Percentiles rank a stretch among this genome's conserved stretches.
phyloP scores from a whole-genome alignment of 208 protist genomes.

The Hexamita inflata region DNA sequence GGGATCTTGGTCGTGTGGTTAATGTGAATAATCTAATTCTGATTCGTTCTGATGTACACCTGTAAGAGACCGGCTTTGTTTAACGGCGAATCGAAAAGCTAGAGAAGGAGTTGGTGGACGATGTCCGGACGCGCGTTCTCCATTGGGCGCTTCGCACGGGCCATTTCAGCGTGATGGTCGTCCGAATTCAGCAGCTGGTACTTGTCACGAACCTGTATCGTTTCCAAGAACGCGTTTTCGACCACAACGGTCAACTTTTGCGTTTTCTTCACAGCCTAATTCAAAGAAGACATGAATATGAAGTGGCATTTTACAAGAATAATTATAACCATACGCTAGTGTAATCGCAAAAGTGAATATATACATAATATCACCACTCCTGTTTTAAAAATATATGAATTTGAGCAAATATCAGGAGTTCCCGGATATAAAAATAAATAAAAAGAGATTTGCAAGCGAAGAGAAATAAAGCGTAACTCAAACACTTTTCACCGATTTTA shows the following conservation, averaged over 20 bases:
- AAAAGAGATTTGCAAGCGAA: too few relatives aligned
- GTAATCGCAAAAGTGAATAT: too few relatives aligned
- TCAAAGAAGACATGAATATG: too few relatives aligned
- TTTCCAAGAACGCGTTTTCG: constrained; percentile 23
- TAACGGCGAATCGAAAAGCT: constrained; percentile 85
- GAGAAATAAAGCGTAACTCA: too few relatives aligned
- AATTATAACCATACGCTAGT: too few relatives aligned
- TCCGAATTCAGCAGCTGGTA: constrained; percentile 85
- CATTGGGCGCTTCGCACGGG: constrained; percentile 69
- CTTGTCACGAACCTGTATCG: constrained; percentile 44
- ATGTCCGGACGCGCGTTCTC: constrained; percentile 88
- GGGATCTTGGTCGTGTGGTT: constrained; percentile 88
- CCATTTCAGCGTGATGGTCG: constrained; percentile 72
- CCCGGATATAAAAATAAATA: too few relatives aligned
- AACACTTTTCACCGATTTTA: too few relatives aligned
- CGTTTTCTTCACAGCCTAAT: too few relatives aligned
- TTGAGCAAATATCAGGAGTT: too few relatives aligned
- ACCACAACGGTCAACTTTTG: constrained; percentile 8
- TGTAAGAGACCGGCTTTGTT: constrained; percentile 74
- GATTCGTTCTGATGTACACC: constrained; percentile 80
- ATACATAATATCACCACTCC: too few relatives aligned
- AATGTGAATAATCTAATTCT: constrained; percentile 72
- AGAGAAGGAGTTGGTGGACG: constrained; percentile 83
- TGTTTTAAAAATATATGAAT: too few relatives aligned
- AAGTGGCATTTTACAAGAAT: too few relatives aligned